Percentiles rank a stretch among this genome's conserved stretches.
Evolutionary conservation across 2,329 filamentous ascomycete genomes (phyloP).

Genomic region (Fusarium newnesense): DNA sequence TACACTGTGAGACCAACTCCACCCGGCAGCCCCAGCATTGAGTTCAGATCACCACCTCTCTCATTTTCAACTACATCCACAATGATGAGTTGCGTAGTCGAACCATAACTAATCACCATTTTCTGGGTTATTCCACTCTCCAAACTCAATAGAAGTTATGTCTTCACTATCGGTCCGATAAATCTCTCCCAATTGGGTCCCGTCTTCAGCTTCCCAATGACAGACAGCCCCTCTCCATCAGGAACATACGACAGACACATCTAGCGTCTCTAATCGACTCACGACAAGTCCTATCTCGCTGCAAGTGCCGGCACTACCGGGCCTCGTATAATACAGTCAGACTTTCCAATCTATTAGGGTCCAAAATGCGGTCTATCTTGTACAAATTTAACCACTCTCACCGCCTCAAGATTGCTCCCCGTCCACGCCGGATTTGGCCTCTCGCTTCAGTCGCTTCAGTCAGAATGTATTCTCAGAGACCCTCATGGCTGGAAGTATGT

Average conservation of each 20-base stretch:
- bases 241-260: slow-evolving; percentile 1
- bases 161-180: neutral
- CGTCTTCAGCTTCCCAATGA: neutral
- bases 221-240: neutral
- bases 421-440: neutral
- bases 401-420: neutral
- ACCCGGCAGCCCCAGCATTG: slow-evolving; percentile 38
- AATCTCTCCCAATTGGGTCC: neutral
- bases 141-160: neutral
- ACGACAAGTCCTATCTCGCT: neutral
- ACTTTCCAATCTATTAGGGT: neutral
- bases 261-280: neutral
- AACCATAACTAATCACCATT: slow-evolving; percentile 4
- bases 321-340: neutral
- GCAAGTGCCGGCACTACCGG: neutral
- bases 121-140: neutral
- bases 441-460: neutral
- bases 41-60: slow-evolving; percentile 34
- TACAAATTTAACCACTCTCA: neutral
- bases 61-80: slow-evolving; percentile 33
- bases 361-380: slow-evolving; percentile 7
- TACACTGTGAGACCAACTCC: slow-evolving; percentile 21
- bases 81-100: neutral
- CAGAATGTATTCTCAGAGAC: slow-evolving; percentile 43
- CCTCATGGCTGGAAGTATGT: slow-evolving; percentile 50